Evolutionary conservation across 1,139 yeast genomes (phyloP), one percentile per base, ranked within the genome.

Genomic region (Protomyces inundatus): DNA sequence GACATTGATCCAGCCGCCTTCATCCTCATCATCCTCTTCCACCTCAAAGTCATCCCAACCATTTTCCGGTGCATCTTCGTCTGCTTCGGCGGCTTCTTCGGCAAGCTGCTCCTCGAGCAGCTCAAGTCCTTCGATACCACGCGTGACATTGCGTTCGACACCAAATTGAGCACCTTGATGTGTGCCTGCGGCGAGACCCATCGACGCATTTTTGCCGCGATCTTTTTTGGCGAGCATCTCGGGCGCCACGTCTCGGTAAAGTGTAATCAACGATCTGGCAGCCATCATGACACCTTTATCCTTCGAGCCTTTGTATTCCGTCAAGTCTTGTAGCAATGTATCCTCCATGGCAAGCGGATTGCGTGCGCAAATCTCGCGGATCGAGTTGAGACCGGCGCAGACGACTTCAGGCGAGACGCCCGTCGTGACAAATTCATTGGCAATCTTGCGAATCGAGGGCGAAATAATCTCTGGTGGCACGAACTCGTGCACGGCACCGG

Each of bases 371-470:
- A 93, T 89, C 76, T 93, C 98, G 70, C 98, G 81, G 67, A 93
- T 91, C 4, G 98, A 89, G 75, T 93, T 93, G 68, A 93, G 80
- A 71, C 99, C 99, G 3, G 98, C 98, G 59, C 97, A 90, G 10
- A 98, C 97, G 64, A 91, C 98, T 76, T 93, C 97, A 33, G 96
- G 86, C 9, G 98, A 90, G 48, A 93, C 98, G 79, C 98, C 98
- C 73, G 93, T 98, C 70, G 96, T 88, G 55, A 93, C 97, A 72
- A 93, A 93, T 76, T 95, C 98, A 76, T 93, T 96, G 1, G 98
- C 98, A 70, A 93, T 86, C 74, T 91, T 93, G 66, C 96, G 83
- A 7, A 93, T 86, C 69, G 93, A 84, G 58, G 87, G 85, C 57
- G 82, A 79, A 65, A 93, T 83, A 12, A 85, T 84, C 74, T 95